phyloP scores from a whole-genome alignment of 169 alveolate genomes.

The Eimeria necatrix region DNA sequence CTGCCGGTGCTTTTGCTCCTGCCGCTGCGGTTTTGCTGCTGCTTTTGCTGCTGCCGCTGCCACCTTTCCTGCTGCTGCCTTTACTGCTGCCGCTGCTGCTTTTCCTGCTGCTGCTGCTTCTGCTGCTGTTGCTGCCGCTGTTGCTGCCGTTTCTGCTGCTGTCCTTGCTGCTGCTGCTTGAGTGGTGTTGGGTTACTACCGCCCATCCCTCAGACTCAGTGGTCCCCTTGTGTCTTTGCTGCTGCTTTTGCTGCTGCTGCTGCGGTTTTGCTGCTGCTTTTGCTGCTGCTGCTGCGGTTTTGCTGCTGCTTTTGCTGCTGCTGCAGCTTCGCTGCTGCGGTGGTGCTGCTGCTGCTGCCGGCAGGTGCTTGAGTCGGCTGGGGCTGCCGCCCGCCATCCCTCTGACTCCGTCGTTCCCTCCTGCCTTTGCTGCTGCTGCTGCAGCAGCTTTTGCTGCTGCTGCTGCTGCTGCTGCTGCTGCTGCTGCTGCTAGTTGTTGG shows the following conservation, averaged over 20 bases:
- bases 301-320: neutral
- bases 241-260: neutral
- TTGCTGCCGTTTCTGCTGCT: neutral
- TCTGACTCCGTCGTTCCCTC: neutral
- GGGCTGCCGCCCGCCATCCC: neutral
- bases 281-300: neutral
- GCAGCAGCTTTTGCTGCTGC: neutral
- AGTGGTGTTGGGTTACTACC: no score
- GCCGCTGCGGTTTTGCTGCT: no score
- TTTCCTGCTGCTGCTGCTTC: neutral
- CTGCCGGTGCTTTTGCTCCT: no score
- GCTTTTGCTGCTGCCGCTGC: no score
- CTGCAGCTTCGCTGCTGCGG: neutral
- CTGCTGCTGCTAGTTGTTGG: neutral
- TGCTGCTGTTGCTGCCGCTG: neutral
- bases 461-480: neutral
- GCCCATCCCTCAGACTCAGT: no score
- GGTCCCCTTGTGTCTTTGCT: neutral
- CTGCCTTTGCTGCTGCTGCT: slow-evolving; percentile 31
- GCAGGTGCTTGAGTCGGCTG: neutral
- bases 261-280: neutral
- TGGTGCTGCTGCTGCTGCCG: neutral
- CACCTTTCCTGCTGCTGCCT: no score
- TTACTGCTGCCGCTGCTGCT: no score
- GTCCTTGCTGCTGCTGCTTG: neutral